Evolutionary conservation across 352 stramenopile genomes (phyloP).

Genomic region (Globisporangium heterothallicum): DNA sequence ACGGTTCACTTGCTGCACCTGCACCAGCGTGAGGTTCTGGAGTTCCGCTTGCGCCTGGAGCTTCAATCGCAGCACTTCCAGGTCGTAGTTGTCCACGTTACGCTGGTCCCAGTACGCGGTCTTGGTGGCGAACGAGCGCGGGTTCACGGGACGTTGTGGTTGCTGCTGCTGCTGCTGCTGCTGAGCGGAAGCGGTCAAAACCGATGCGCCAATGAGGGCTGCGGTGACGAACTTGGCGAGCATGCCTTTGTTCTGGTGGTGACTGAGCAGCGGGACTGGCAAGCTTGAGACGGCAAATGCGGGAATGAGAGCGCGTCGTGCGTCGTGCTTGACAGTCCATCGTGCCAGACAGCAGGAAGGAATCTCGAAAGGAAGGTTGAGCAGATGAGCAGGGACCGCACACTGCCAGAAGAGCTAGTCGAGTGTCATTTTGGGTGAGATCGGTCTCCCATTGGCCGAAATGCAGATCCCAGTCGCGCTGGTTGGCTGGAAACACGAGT

Average conservation of each 20-base stretch:
- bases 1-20: conserved; percentile 49
- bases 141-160: neutral
- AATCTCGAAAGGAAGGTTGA: no score
- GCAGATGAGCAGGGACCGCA: no score
- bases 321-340: no score
- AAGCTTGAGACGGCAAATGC: neutral
- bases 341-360: no score
- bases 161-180: neutral
- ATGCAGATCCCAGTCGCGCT: no score
- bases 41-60: conserved; percentile 12
- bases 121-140: conserved; percentile 27
- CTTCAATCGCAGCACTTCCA: conserved; percentile 2
- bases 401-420: no score
- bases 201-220: neutral
- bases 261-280: no score
- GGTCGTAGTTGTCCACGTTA: neutral
- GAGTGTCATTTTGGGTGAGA: no score
- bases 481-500: no score
- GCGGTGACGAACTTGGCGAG: neutral
- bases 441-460: no score
- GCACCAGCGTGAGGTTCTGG: conserved; percentile 19
- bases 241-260: neutral
- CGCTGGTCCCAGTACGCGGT: conserved; percentile 31
- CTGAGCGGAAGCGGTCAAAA: neutral
- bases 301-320: neutral